Base-by-base conservation (phyloP, 257 asterid genomes). In the Solanum pimpinellifolium region DNA sequence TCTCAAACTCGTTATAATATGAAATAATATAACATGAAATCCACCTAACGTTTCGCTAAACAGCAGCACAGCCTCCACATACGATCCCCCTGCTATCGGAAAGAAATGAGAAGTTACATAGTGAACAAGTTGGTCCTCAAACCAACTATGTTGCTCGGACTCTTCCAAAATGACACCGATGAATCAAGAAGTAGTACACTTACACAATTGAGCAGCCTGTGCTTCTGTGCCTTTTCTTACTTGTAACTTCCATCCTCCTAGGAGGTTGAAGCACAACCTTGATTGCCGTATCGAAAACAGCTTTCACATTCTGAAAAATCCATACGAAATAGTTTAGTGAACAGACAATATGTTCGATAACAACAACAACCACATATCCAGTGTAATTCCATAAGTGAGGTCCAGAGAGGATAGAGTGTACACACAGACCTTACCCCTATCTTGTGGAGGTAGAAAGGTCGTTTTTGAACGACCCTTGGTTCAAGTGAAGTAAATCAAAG, bases 201-300 rank as follows among this genome's bases (percentile, higher is more conserved):
- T 87, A 97, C 99, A 94, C 95, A 87, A 97, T 91, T 7, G 95
- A 94, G 95, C 98, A 94, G 49, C 98, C 93, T 73, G 91, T 91
- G 87, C 87, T 92, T 72, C 91, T 89, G 74, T 86, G 96, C 65
- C 93, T 86, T 91, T 88, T 94, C 94, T 93, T 94, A 77, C 91
- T 90, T 39, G 93, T 83, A 49, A 82, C 86, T 86, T 97, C 99
- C 92, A 93, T 94, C 89, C 98, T 94, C 91, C 98, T 92, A 21
- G 98, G 95, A 74, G 98, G 98, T 92, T 94, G 98, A 65, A 95
- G 94, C 90, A 97, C 99, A 87, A 93, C 98, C 91, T 96, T 96
- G 49, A 96, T 94, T 29, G 99, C 97, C 62, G 98, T 95, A 86
- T 96, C 98, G 29, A 96, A 96, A 78, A 96, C 98, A 88, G 96